Evolutionary conservation across 768 basidiomycete genomes (phyloP).

Genomic region (Coprinellus aureogranulatus): DNA sequence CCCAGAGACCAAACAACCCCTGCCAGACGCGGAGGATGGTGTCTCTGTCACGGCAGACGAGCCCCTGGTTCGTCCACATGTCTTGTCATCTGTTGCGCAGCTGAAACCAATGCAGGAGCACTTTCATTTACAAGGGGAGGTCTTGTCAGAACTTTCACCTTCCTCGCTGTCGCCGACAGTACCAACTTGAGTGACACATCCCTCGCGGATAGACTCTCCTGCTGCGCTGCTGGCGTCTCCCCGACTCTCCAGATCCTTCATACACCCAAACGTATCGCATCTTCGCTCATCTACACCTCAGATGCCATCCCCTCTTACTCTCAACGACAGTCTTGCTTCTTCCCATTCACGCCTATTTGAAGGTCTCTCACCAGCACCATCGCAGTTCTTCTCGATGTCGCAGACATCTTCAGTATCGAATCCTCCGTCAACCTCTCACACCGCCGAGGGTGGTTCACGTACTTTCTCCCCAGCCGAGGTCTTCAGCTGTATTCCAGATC

Average conservation of each 20-base stretch:
- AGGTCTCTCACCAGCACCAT: slow-evolving; percentile 53
- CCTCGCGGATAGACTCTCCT: slow-evolving; percentile 37
- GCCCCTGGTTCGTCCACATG: slow-evolving; percentile 25
- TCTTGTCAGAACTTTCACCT: slow-evolving; percentile 35
- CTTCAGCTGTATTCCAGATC: slow-evolving; percentile 59
- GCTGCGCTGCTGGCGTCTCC: slow-evolving; percentile 29
- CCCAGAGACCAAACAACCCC: slow-evolving; percentile 44
- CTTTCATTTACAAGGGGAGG: slow-evolving; percentile 26
- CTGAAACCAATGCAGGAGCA: slow-evolving; percentile 18
- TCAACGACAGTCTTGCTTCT: slow-evolving; percentile 40
- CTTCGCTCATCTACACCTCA: slow-evolving; percentile 67
- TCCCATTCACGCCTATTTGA: slow-evolving; percentile 42
- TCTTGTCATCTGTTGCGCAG: slow-evolving; percentile 8
- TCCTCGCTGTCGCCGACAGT: slow-evolving; percentile 34
- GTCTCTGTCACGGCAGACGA: slow-evolving; percentile 15
- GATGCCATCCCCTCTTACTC: not conserved
- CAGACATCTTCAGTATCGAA: slow-evolving; percentile 63
- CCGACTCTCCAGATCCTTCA: slow-evolving; percentile 52
- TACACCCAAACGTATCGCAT: slow-evolving; percentile 77
- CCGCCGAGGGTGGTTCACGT: not conserved
- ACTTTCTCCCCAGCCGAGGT: slow-evolving; percentile 48
- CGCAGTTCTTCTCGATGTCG: slow-evolving; percentile 71
- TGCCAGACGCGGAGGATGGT: slow-evolving; percentile 22
- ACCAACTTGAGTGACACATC: slow-evolving; percentile 38
- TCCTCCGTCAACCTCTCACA: slow-evolving; percentile 29